phyloP scores from a whole-genome alignment of 140 eudicot species.

The Stevia rebaudiana region DNA sequence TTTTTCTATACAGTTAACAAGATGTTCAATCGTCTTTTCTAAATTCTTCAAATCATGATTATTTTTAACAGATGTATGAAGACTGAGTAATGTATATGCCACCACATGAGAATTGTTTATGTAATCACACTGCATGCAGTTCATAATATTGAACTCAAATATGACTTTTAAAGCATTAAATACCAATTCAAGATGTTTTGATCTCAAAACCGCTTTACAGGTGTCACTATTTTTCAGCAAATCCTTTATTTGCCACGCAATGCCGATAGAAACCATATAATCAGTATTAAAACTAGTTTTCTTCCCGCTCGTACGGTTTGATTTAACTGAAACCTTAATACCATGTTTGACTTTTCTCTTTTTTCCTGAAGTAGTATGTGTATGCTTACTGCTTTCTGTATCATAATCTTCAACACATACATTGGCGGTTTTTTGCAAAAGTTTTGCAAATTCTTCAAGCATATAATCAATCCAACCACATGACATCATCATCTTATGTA shows the following conservation, averaged over 20 bases:
- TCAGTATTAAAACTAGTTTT: slow-evolving; percentile 44
- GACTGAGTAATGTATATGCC: slow-evolving; percentile 61
- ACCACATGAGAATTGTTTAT: slow-evolving; percentile 40
- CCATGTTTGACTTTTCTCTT: slow-evolving; percentile 46
- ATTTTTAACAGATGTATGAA: slow-evolving; percentile 44
- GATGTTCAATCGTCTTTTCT: slow-evolving; percentile 63
- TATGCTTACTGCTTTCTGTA: slow-evolving; percentile 32
- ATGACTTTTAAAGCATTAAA: slow-evolving; percentile 50
- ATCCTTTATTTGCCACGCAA: slow-evolving; percentile 92
- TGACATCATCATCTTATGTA: slow-evolving; percentile 71
- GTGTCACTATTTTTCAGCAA: slow-evolving; percentile 44
- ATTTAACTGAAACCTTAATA: slow-evolving; percentile 28
- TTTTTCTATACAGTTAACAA: slow-evolving; percentile 46
- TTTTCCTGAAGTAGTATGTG: slow-evolving; percentile 29
- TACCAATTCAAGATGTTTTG: slow-evolving; percentile 37
- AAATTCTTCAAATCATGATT: slow-evolving; percentile 27
- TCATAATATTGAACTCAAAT: slow-evolving; percentile 63
- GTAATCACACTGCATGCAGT: slow-evolving; percentile 49
- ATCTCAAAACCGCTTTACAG: slow-evolving; percentile 45
- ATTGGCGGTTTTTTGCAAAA: slow-evolving; percentile 53
- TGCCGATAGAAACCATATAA: slow-evolving; percentile 52
- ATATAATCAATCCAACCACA: slow-evolving; percentile 66
- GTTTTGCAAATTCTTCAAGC: slow-evolving; percentile 45
- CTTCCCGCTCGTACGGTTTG: slow-evolving; percentile 28
- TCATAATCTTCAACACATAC: slow-evolving; percentile 41